Percentiles rank a stretch among this genome's conserved stretches.
Conservation (phyloP, 2,329 filamentous ascomycete species). For the Clarireedia monteithiana region DNA sequence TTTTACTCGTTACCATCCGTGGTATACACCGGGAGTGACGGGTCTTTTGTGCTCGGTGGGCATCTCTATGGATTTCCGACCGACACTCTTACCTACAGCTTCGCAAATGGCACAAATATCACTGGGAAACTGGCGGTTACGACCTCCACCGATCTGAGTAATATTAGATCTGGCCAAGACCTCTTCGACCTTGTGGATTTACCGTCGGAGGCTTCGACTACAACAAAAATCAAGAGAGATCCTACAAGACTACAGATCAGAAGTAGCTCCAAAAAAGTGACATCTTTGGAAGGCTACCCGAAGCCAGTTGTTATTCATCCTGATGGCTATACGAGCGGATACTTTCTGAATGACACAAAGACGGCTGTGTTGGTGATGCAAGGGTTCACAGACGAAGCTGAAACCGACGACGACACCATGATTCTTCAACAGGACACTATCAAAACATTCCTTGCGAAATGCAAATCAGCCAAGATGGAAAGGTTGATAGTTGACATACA, state of each 20-base stretch:
- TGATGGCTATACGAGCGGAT: conserved; percentile 15
- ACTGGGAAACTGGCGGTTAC: conserved; percentile 25
- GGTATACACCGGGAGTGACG: conserved; percentile 11
- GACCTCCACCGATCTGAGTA: conserved; percentile 18
- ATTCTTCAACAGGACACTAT: conserved; percentile 2
- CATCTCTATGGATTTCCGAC: conserved; percentile 28
- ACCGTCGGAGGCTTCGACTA: neutral
- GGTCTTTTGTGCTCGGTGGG: conserved; percentile 11
- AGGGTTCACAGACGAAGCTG: conserved; percentile 19
- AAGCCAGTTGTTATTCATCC: conserved; percentile 9
- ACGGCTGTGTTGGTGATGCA: conserved; percentile 17
- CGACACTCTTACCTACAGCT: conserved; percentile 27
- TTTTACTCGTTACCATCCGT: conserved; percentile 22
- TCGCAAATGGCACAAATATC: conserved; percentile 31
- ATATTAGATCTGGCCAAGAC: conserved; percentile 13
- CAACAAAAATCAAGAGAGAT: neutral
- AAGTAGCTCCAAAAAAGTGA: neutral
- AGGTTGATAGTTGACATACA: conserved; percentile 42
- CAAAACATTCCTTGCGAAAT: conserved; percentile 2
- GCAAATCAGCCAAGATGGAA: conserved; percentile 4
- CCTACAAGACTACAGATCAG: neutral
- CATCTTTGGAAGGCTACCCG: conserved; percentile 12
- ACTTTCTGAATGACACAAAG: conserved; percentile 16
- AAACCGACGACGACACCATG: neutral
- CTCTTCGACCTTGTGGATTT: conserved; percentile 11